Conservation (phyloP, 1,284 basidiomycete genomes). For the Malassezia brasiliensis region DNA sequence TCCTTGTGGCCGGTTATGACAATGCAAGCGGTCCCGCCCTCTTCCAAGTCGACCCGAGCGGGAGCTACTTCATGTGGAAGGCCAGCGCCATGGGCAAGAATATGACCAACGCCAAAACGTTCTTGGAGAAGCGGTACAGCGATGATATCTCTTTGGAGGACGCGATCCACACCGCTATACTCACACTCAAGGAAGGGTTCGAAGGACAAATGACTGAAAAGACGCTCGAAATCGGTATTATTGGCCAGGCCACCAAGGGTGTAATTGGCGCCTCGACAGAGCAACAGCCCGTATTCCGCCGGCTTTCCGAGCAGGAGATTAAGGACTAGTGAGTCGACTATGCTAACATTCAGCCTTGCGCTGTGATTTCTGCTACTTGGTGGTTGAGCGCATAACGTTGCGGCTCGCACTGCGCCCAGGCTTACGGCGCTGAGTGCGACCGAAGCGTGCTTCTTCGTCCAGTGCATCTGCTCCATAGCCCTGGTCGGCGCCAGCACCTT, state of each 20-base stretch:
- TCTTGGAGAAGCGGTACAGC: conserved; percentile 94
- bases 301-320: conserved; percentile 34
- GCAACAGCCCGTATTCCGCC: conserved; percentile 35
- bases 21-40: conserved; percentile 77
- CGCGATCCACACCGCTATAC: conserved; percentile 95
- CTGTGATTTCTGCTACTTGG: neutral
- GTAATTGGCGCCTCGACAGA: conserved; percentile 24
- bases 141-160: conserved; percentile 98
- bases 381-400: conserved; percentile 26
- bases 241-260: conserved; percentile 51
- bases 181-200: conserved; percentile 97
- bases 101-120: conserved; percentile 98
- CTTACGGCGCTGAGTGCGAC: conserved; percentile 32
- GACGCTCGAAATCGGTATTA: conserved; percentile 95
- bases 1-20: conserved; percentile 95
- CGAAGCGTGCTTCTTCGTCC: conserved; percentile 61
- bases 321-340: conserved; percentile 30
- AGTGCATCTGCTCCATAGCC: conserved; percentile 61
- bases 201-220: conserved; percentile 99
- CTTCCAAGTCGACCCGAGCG: conserved; percentile 97
- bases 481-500: conserved; percentile 40
- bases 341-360: neutral
- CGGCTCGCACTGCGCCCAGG: conserved; percentile 41
- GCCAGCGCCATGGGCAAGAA: conserved; percentile 99
- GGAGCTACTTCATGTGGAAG: conserved; percentile 92